Conservation (phyloP, 352 stramenopile genomes). For the Pythium vanterpoolii region DNA sequence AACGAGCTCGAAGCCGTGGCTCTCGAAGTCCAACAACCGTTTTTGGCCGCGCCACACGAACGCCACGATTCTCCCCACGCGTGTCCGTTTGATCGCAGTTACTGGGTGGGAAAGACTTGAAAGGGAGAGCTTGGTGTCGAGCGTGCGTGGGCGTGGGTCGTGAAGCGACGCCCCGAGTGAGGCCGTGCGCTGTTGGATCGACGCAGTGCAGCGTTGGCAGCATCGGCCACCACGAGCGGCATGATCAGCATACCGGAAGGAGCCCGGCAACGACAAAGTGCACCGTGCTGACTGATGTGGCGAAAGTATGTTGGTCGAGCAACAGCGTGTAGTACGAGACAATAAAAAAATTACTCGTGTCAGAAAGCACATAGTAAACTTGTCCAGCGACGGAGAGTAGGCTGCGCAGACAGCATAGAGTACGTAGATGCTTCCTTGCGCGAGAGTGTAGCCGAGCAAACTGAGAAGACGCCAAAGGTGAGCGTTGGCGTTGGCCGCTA, state of each 20-base stretch:
- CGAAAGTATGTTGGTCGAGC: not conserved
- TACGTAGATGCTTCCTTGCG: not conserved
- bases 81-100: too few relatives aligned
- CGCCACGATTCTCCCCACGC: not conserved
- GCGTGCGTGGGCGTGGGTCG: not conserved
- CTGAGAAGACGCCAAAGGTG: not conserved
- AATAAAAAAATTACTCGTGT: not conserved
- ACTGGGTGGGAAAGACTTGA: too few relatives aligned
- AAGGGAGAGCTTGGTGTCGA: too few relatives aligned
- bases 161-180: not conserved
- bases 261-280: not conserved
- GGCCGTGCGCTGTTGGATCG: not conserved
- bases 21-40: not conserved
- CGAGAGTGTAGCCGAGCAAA: not conserved
- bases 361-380: not conserved
- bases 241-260: not conserved
- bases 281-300: not conserved
- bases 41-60: not conserved
- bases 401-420: not conserved
- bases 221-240: not conserved
- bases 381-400: not conserved
- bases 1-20: slow-evolving; percentile 10
- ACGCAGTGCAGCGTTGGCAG: not conserved
- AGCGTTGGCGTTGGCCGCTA: not conserved
- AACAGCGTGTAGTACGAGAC: not conserved